Conservation (phyloP, 192 early-diverging fungal genomes). For the Coemansia sp. region DNA sequence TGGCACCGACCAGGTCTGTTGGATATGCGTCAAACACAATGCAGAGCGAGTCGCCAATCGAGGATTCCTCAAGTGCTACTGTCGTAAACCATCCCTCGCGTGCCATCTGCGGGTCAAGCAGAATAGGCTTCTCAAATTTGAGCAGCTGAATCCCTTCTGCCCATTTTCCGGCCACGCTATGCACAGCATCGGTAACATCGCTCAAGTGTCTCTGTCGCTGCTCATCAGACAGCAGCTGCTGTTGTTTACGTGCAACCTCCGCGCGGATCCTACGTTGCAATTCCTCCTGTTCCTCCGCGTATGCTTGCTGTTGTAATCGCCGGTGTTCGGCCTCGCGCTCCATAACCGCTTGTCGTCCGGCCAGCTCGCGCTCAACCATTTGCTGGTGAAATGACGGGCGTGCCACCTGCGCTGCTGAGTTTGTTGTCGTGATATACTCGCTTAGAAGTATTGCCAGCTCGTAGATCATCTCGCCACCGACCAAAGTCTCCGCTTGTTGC, state of each 20-base stretch:
- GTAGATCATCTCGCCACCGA: constrained; percentile 69
- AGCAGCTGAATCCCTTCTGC: constrained; percentile 48
- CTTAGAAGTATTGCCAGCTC: constrained; percentile 59
- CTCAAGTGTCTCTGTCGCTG: constrained; percentile 22
- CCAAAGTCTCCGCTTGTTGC: constrained; percentile 32
- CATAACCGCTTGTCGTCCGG: constrained; percentile 16
- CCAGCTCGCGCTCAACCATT: constrained; percentile 46
- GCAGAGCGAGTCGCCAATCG: constrained; percentile 32
- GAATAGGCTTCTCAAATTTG: constrained; percentile 17
- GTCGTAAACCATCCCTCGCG: constrained; percentile 31
- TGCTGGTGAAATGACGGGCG: constrained; percentile 49
- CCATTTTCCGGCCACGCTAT: constrained; percentile 43
- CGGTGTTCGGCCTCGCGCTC: constrained; percentile 28
- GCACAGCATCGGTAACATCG: constrained; percentile 39
- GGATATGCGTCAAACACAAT: constrained; percentile 49
- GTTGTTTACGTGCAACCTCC: constrained; percentile 48
- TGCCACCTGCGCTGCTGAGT: constrained; percentile 54
- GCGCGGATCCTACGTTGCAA: constrained; percentile 39
- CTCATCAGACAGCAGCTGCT: constrained; percentile 39
- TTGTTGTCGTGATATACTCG: constrained; percentile 61
- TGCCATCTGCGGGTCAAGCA: constrained; percentile 19
- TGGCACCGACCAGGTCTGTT: constrained; percentile 38
- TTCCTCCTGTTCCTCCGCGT: constrained; percentile 28
- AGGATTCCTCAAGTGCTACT: constrained; percentile 43
- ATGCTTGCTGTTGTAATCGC: constrained; percentile 12